Conservation (phyloP, 495 filamentous ascomycete genomes). For the Podospora conica region DNA sequence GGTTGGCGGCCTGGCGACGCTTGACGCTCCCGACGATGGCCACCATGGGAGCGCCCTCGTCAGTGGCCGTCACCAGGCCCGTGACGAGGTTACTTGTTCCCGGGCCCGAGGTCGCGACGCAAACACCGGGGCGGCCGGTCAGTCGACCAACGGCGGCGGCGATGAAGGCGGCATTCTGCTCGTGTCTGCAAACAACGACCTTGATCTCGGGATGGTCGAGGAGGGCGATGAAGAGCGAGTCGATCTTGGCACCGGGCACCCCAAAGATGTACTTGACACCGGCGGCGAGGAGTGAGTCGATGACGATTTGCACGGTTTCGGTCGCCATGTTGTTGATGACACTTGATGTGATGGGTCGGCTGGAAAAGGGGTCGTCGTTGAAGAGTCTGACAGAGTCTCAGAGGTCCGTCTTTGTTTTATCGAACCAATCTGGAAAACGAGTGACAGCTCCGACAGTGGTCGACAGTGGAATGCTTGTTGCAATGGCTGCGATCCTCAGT, state of each 20-base stretch:
- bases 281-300: constrained; percentile 34
- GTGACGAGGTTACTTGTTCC: constrained; percentile 35
- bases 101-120: constrained; percentile 34
- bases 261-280: constrained; percentile 35
- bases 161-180: constrained; percentile 39
- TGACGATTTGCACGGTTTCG: constrained; percentile 33
- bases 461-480: not conserved
- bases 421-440: not conserved
- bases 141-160: constrained; percentile 32
- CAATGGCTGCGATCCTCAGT: not conserved
- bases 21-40: constrained; percentile 32
- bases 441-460: no score
- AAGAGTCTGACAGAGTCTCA: not conserved
- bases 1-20: constrained; percentile 25
- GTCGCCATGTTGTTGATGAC: not conserved
- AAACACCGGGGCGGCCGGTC: constrained; percentile 31
- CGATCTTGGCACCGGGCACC: constrained; percentile 36
- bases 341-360: not conserved
- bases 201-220: constrained; percentile 34
- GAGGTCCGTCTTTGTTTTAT: not conserved
- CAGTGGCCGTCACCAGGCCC: constrained; percentile 24
- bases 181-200: constrained; percentile 33
- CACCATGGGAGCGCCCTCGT: constrained; percentile 27
- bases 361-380: not conserved
- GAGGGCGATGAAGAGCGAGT: constrained; percentile 34